Conservation (phyloP, 1,139 yeast species). For the Ogataea hybrid region DNA sequence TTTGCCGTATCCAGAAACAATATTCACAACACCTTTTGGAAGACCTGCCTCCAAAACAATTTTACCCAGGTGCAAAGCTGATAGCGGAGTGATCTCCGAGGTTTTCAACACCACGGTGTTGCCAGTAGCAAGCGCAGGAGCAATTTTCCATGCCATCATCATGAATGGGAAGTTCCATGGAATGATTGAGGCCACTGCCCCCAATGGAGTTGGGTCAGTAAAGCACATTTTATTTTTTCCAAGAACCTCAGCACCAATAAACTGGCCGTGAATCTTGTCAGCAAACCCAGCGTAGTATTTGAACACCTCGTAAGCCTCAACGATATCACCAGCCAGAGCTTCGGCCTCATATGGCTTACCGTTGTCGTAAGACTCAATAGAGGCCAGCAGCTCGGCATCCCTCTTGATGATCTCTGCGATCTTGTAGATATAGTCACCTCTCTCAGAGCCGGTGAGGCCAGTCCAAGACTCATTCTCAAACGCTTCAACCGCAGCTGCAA, state of each 20-base stretch:
- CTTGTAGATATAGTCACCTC: slow-evolving; percentile 46
- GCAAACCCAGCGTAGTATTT: slow-evolving; percentile 84
- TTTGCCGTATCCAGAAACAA: slow-evolving; percentile 66
- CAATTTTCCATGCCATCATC: slow-evolving; percentile 84
- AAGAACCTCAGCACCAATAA: slow-evolving; percentile 40
- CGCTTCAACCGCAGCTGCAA: slow-evolving; percentile 56
- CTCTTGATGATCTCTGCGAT: slow-evolving; percentile 52
- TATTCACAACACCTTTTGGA: slow-evolving; percentile 79
- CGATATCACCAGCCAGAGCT: slow-evolving; percentile 48
- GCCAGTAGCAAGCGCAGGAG: slow-evolving; percentile 82
- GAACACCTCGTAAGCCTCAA: slow-evolving; percentile 51
- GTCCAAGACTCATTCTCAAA: slow-evolving; percentile 45
- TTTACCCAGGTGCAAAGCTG: slow-evolving; percentile 65
- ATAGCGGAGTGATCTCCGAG: slow-evolving; percentile 81
- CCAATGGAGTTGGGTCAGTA: slow-evolving; percentile 63
- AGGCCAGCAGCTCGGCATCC: slow-evolving; percentile 47
- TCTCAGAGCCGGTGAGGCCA: slow-evolving; percentile 40
- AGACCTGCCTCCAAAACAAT: slow-evolving; percentile 70
- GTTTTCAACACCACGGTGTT: slow-evolving; percentile 77
- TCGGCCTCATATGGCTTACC: slow-evolving; percentile 52
- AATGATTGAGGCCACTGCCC: slow-evolving; percentile 80
- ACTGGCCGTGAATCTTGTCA: slow-evolving; percentile 71
- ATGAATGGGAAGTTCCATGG: slow-evolving; percentile 86
- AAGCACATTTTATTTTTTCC: slow-evolving; percentile 46
- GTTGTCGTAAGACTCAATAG: slow-evolving; percentile 58